These are phyloP conservation scores for Russula compacta DNA, from an alignment of 768 basidiomycete genomes.

Conservation along the genomic window DNA sequence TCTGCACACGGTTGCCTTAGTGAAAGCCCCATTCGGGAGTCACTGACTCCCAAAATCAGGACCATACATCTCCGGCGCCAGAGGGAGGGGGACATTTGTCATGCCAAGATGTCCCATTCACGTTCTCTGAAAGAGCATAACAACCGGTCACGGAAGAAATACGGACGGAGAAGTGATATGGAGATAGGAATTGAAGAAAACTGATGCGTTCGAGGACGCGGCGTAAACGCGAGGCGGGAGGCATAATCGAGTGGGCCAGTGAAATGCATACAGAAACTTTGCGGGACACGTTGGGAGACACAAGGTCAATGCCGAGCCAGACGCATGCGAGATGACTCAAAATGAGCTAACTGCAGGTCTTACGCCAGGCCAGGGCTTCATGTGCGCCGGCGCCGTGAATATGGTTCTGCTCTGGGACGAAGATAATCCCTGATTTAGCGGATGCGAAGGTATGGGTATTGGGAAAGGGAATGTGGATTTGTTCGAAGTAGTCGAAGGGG, in stretches of 20 bases:
- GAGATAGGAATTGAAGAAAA: neutral
- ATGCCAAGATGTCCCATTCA: slow-evolving; percentile 3
- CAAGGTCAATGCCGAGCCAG: neutral
- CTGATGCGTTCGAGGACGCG: neutral
- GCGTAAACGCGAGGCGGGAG: neutral
- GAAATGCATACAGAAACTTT: neutral
- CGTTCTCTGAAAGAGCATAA: neutral
- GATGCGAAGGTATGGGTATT: neutral
- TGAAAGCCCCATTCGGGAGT: neutral
- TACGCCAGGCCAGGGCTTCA: slow-evolving; percentile 9
- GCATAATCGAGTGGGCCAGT: neutral
- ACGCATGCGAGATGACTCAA: neutral
- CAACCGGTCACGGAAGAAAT: slow-evolving; percentile 4
- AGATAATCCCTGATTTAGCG: neutral
- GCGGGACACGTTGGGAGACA: neutral
- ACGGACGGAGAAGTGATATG: neutral
- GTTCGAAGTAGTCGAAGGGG: neutral
- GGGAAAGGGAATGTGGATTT: neutral
- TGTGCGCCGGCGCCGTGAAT: slow-evolving; percentile 4
- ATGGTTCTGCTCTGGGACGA: slow-evolving; percentile 2
- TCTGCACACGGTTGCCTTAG: neutral
- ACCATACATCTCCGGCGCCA: neutral
- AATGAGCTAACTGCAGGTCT: slow-evolving; percentile 10
- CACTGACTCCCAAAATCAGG: neutral
- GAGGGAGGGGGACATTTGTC: neutral